phyloP scores from a whole-genome alignment of 2,329 filamentous ascomycete genomes.

The Aspergillus chevalieri region DNA sequence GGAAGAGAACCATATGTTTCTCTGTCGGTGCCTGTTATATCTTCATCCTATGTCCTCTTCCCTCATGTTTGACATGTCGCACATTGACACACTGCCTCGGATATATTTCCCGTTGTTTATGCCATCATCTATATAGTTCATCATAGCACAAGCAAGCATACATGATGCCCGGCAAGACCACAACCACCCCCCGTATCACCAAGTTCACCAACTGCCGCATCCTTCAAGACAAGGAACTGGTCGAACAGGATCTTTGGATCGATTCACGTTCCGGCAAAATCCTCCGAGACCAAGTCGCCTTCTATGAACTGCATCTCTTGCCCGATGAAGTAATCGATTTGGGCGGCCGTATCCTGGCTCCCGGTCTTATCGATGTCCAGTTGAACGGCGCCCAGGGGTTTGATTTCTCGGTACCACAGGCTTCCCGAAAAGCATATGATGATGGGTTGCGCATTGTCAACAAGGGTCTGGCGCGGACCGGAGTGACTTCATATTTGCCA shows the following conservation, averaged over 20 bases:
- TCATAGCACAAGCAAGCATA: not conserved
- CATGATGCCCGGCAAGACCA: conserved; percentile 32
- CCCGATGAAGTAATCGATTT: conserved; percentile 75
- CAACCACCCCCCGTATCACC: conserved; percentile 53
- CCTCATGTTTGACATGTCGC: no score
- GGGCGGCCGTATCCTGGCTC: conserved; percentile 72
- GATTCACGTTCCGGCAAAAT: conserved; percentile 77
- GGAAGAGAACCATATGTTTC: no score
- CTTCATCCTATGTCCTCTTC: no score
- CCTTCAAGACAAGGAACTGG: conserved; percentile 60
- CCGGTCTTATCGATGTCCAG: conserved; percentile 85
- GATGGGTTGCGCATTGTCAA: conserved; percentile 69
- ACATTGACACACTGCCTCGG: no score
- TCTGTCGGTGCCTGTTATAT: no score
- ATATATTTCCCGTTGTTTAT: no score
- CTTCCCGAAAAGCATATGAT: conserved; percentile 62
- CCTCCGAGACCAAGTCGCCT: conserved; percentile 60
- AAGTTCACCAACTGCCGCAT: conserved; percentile 87
- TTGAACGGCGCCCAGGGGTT: conserved; percentile 90
- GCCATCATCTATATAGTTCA: no score
- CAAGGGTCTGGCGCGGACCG: conserved; percentile 64
- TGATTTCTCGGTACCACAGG: conserved; percentile 74
- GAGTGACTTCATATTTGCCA: conserved; percentile 81
- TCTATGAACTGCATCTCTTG: conserved; percentile 42
- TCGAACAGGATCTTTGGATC: conserved; percentile 81